Evolutionary conservation across 306 rosid genomes (phyloP), one percentile per base, ranked within the genome.

Genomic region (Fragaria iinumae): DNA sequence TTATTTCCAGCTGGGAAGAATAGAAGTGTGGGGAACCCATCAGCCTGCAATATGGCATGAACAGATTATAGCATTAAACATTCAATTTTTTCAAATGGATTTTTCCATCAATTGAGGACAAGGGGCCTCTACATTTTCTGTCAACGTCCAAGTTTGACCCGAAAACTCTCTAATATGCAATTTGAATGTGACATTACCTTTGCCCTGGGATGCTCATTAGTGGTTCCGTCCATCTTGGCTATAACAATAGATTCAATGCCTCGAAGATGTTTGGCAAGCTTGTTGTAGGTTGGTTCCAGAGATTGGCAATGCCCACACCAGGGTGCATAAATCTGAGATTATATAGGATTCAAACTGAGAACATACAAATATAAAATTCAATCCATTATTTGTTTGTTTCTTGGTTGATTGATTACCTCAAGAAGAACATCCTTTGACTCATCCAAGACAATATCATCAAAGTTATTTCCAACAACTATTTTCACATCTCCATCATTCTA

Each of bases 271-370:
- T 89, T 91, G 69, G 90, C 99, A 76, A 96, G 97, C 87, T 96
- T 96, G 90, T 88, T 83, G 86, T 89, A 96, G 79, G 88, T 87
- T 67, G 99, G 99, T 82, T 92, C 99, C 80, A 96, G 80, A 67
- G 97, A 59, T 88, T 92, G 96, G 87, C 99, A 96, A 84, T 96
- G 99, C 73, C 98, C 98, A 67, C 99, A 96, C 99, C 99, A 96
- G 57, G 99, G 99, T 81, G 99, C 98, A 88, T 96, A 92, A 38
- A 96, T 91, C 99, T 96, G 84, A 83, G 34, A 79, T 39, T 57
- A 67, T 64, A 66, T 53, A 38, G 23, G 52, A 36, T 25, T 74
- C 75, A 70, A 83, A 56, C 66, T 36, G 48, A 70, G 77, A 74
- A 75, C 73, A 57, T 38, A 75, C 49, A 67, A 32, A 79, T 75